Conservation (phyloP, 176 grass and related monocot genomes). For the Aegilops umbellulata region DNA sequence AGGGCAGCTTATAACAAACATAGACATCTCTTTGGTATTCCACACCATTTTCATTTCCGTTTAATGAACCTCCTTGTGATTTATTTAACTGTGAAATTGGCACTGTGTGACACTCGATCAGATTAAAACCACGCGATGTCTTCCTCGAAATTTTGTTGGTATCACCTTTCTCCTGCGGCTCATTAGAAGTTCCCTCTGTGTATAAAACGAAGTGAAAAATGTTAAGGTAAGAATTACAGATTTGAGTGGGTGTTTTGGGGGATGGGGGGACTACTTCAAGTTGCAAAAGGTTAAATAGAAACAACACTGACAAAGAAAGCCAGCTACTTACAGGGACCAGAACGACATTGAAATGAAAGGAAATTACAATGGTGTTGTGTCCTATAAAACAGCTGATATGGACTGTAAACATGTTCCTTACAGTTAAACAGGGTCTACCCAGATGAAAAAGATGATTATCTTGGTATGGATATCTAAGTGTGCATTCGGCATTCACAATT, state of each 20-base stretch:
- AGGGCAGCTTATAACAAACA: slow-evolving; percentile 48
- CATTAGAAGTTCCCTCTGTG: slow-evolving; percentile 22
- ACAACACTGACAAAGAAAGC: neutral
- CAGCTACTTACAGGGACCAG: neutral
- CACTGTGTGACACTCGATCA: slow-evolving; percentile 58
- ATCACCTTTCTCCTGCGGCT: slow-evolving; percentile 25
- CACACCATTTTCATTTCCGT: slow-evolving; percentile 31
- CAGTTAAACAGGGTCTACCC: neutral
- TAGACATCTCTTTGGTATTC: slow-evolving; percentile 44
- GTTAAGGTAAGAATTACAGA: neutral
- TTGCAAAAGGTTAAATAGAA: slow-evolving; percentile 3
- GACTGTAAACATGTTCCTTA: neutral
- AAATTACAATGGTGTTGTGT: neutral
- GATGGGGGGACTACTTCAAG: neutral
- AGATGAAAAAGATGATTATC: neutral
- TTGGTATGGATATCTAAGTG: neutral
- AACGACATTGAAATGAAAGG: neutral
- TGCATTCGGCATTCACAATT: neutral
- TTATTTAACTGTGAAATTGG: slow-evolving; percentile 39
- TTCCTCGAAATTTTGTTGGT: slow-evolving; percentile 72
- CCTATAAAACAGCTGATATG: neutral
- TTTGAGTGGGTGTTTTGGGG: neutral
- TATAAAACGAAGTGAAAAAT: slow-evolving; percentile 4
- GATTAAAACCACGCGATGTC: slow-evolving; percentile 60
- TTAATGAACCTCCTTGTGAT: slow-evolving; percentile 20